Evolutionary conservation across 192 early-diverging fungal genomes (phyloP), one percentile per base, ranked within the genome.

Genomic region (Obelidium mucronatum): DNA sequence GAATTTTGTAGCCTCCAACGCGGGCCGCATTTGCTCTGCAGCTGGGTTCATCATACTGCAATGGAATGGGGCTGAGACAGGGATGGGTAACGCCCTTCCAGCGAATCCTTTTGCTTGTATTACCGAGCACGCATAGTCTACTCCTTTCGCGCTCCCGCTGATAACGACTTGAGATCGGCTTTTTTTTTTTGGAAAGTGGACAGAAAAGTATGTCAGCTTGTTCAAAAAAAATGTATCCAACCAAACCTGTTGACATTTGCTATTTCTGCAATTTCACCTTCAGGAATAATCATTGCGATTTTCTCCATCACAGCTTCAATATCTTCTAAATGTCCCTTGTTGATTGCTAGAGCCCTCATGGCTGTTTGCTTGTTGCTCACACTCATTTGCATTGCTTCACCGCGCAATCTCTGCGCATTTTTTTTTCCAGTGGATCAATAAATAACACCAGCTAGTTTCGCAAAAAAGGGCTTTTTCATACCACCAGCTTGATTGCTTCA

Each of bases 51-150:
- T 97, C 65, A 98, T 80, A 39, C 83, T 88, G 81, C 96, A 97
- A 83, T 98, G 97, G 75, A 98, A 98, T 2, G 97, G 97, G 30
- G 96, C 97, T 28, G 96, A 97, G 8, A 98, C 97, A 0, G 95
- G 95, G 48, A 98, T 76, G 52, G 93, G 90, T 3, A 98, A 85
- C 24, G 95, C 91, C 33, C 97, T 88, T 33, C 93, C 94, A 3
- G 97, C 94, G 54, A 93, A 90, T 33, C 92, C 90, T 67, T 89
- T 87, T 22, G 87, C 82, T 79, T 97, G 97, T 30, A 98, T 85
- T 40, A 92, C 81, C 15, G 88, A 85, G 48, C 92, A 90, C 31
- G 97, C 96, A 59, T 90, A 83, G 53, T 96, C 94, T 22, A 98
- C 96, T 2, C 94, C 97, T 37, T 85, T 78, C 2, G 83, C 83